Base-by-base conservation (phyloP, 2,329 filamentous ascomycete species). In the Xylaria sp. region DNA sequence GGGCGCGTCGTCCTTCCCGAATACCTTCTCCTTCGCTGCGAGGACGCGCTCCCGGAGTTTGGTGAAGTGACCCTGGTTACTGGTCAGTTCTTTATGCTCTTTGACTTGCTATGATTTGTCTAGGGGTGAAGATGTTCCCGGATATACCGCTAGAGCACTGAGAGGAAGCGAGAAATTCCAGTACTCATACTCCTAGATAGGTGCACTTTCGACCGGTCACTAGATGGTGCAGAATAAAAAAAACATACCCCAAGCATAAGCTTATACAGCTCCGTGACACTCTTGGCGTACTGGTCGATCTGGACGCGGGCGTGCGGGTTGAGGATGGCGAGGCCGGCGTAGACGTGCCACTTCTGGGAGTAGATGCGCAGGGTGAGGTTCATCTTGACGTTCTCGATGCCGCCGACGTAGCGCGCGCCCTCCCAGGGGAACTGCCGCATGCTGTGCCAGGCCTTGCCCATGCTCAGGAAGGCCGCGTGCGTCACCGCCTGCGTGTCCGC, bases 371-470 rank as follows among this genome's bases (percentile, higher is more conserved):
- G 79, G 63, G 92, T 97, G 63, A 97, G 87, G 76, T 99, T 99
- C 78, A 97, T 96, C 77, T 99, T 99, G 66, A 97, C 93, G 72
- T 99, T 99, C 74, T 99, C 94, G 67, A 99, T 96, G 48, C 94
- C 95, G 54, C 94, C 94, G 3, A 97, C 86, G 73, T 97, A 99
- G 59, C 94, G 91, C n/a, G 87, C 86, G 43, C 93, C 86, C 67
- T 97, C 93, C 94, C 94, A 99, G 0, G 95, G 94, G 66, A 97
- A 99, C 71, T 99, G 91, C 54, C 88, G 84, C 72, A 95, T 95
- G 26, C 92, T 92, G 63, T 92, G 90, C 95, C 95, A 99, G 7
- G 94, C 94, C 60, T 93, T 95, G 60, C 95, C 94, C 94, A 99
- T 99, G 69, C 89, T 91, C 46, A 99, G 79, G 72, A 99, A 99